Base-by-base conservation (phyloP, 768 basidiomycete genomes). In the Mycena pura region DNA sequence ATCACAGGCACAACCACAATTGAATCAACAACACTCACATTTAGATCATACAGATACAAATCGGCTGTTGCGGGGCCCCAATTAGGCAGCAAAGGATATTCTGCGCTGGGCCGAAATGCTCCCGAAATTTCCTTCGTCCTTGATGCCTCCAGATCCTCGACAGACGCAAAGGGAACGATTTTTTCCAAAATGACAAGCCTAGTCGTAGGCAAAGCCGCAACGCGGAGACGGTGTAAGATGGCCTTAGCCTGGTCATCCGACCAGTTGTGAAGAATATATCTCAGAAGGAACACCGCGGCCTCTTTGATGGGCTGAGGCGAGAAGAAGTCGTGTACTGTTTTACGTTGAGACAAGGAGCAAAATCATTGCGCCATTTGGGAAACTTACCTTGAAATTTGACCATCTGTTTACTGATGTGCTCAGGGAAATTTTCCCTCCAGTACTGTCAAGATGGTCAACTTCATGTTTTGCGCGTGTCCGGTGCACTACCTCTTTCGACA, bases 181-280 rank as follows among this genome's bases (percentile, higher is more conserved):
- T 47, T 49, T 34, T 75, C 74, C 27, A 69, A 50, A 14, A 75
- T 32, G 24, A 76, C 47, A 13, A 76, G 69, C 50, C 62, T 66
- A 2, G 75, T 75, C 1, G 38, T 40, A 0, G 70, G 58, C 3
- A 43, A 22, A 6, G 76, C 74, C 2, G 70, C 73, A 9, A 36
- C 67, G 24, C 72, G 66, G 3, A 77, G 66, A n/a, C 70, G 64
- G 19, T 49, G 34, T 15, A 78, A 68, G 41, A 78, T 73, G 11
- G 45, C 38, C 7, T 32, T 6, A 38, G 50, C 64, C 24, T 66
- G 25, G 0, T 56, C 60, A 50, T 74, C 71, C 9, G 70, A 45
- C 75, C 75, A 76, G 62, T 78, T 71, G 60, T 78, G 76, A 24
- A 71, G 36, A 34, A 74, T 72, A 32, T 53, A 45, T 14, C 74